Base-by-base conservation (phyloP, 192 early-diverging fungal species). In the Ramicandelaber brevisporus region DNA sequence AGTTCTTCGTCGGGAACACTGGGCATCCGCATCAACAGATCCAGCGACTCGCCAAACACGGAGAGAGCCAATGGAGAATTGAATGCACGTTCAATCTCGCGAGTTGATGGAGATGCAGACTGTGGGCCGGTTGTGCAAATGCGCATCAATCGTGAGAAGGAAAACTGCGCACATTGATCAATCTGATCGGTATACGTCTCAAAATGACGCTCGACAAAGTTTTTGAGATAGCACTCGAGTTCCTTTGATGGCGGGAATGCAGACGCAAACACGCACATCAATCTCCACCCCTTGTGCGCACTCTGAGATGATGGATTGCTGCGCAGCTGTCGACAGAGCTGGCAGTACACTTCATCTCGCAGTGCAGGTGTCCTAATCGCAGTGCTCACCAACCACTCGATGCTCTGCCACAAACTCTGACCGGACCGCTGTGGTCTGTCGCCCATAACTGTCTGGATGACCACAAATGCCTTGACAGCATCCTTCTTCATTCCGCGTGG, bases 311-410 rank as follows among this genome's bases (percentile, higher is more conserved):
- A 34, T 13, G 83, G 83, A 31, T 87, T 83, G 11, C 69, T 48
- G 4, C 64, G 70, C 19, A 83, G 39, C 37, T 87, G 83, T 46
- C 88, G 88, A 57, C 78, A 82, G 14, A 90, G 44, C 59, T 92
- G 87, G 22, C 86, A 82, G 38, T 80, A 85, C 26, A 88, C 78
- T 45, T 97, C 90, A 43, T 97, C 90, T 18, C 86, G 61, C 43
- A 97, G 47, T 17, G 65, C 57, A 17, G 66, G 75, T 21, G 55
- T 43, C n/a, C 55, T 44, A 13, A 90, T 69, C 9, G 83, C 87
- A 13, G 53, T 55, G 42, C 76, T 69, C 22, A 84, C 53, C 17
- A 97, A 46, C 40, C 59, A 59, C 33, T 85, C n/a, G n/a, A n/a
- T n/a, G 78, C 11, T 77, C 67, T 33, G 83, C 70, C 25, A 55